Percentiles rank a stretch among this genome's conserved stretches.
These are phyloP conservation scores for Phenoliferia sp. DNA, from an alignment of 1,284 basidiomycete genomes.

Conservation along the genomic window DNA sequence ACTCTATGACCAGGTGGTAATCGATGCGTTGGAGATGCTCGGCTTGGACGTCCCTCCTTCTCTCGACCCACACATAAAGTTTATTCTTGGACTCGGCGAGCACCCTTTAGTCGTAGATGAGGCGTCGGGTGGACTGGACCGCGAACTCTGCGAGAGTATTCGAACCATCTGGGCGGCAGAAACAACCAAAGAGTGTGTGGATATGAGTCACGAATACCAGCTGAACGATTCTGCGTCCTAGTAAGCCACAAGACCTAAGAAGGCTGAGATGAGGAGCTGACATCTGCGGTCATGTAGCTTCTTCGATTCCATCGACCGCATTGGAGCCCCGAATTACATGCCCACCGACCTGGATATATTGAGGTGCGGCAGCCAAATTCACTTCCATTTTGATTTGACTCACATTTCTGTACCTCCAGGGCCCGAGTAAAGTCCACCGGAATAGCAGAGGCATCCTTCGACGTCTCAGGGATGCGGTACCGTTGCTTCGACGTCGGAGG, in stretches of 20 bases:
- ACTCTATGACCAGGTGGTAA: background rate
- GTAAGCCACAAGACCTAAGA: constrained; percentile 33
- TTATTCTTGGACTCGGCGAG: constrained; percentile 45
- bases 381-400: background rate
- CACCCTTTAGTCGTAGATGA: constrained; percentile 68
- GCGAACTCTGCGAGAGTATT: constrained; percentile 51
- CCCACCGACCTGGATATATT: constrained; percentile 44
- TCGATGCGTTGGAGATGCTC: background rate
- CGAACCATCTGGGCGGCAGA: constrained; percentile 81
- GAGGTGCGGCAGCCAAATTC: constrained; percentile 42
- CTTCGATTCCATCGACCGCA: constrained; percentile 80
- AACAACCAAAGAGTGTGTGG: constrained; percentile 77
- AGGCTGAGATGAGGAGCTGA: background rate
- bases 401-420: constrained; percentile 4
- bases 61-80: constrained; percentile 46
- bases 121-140: background rate
- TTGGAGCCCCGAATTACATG: background rate
- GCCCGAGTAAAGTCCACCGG: constrained; percentile 95
- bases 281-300: constrained; percentile 50
- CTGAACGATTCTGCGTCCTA: constrained; percentile 93
- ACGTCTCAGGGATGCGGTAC: constrained; percentile 55
- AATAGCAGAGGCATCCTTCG: constrained; percentile 92
- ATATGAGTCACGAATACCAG: constrained; percentile 86
- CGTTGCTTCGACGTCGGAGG: constrained; percentile 41
- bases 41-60: background rate